Evolutionary conservation across 169 alveolate genomes (phyloP), one percentile per base, ranked within the genome.

Genomic region (Amoebophrya sp.): DNA sequence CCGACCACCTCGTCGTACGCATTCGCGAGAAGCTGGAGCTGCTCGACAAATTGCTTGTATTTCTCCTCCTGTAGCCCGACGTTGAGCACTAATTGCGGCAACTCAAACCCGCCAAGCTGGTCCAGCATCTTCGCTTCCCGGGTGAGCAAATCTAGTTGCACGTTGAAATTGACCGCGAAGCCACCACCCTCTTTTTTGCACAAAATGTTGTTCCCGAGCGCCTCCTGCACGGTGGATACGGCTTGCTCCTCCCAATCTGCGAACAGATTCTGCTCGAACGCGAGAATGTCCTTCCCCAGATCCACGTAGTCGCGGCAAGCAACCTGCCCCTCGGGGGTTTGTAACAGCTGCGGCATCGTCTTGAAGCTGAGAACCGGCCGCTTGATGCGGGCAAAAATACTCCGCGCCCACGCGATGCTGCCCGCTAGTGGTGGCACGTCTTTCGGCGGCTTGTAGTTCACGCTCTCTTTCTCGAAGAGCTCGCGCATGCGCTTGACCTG

Each of bases 31-130:
- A 96, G 94, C 77, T 95, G 94, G 66, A 97, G 93, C 94, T 96
- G 96, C 94, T 97, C 98, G 88, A 96, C 96, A 92, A 96, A 96
- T 77, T 95, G 95, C 92, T 96, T 2, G 92, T 96, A 96, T 93
- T 96, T 97, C 89, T 95, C 97, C 95, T 97, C 98, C 94, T 97
- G 97, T 40, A 97, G 96, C 2, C 99, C 98, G 54, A 97, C 97
- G 91, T 98, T 97, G 40, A 98, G 95, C 23, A 97, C 97, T 25
- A 98, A 96, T 77, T 97, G 96, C 0, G 98, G 97, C 7, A 97
- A 94, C 39, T 96, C 98, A 77, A 95, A 95, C 91, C 95, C 95
- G 40, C 98, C 98, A 93, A 97, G 96, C 94, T 96, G 96, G 89
- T 97, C 98, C 89, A 97, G 93, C 93, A 95, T 94, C 89, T 97